Evolutionary conservation across 371 early-diverging fungal genomes (phyloP), one percentile per base, ranked within the genome.

Genomic region (Cokeromyces recurvatus): DNA sequence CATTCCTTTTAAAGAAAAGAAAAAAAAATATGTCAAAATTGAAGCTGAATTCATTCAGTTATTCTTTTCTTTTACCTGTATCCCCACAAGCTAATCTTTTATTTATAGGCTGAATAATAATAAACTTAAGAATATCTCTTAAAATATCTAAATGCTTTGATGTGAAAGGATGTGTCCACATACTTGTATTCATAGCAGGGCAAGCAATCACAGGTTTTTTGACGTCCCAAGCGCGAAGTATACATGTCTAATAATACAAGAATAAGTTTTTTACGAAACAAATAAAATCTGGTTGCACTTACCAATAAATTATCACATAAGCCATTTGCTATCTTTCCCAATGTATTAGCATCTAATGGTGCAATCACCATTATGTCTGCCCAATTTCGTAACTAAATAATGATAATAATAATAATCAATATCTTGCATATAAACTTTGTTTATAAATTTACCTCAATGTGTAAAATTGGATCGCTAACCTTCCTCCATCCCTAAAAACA

Each of bases 171-270:
- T 98, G 94, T 22, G 84, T 71, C 90, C 92, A 98, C 97, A 98
- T 97, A 67, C 84, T 78, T 9, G 96, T 95, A 57, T 98, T 98
- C 97, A 97, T 98, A 4, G 97, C 97, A 4, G 98, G 98, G 46
- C 89, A 89, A 5, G 88, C 79, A 15, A 94, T 41, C 10, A 63
- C 90, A 46, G 36, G 90, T 81, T 81, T 79, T 1, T 31, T 46
- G 27, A 69, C 63, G 55, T 94, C 89, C 96, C 97, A 96, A 1
- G 98, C 98, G 3, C 98, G 65, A 34, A 93, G 51, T 10, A 94
- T 76, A 53, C 94, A 94, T 2, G 98, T 97, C 89, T 90, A 51
- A 23, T 19, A 59, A 25, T 16, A 45, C n/a, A 32, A 42, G 23
- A 27, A 43, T 41, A 21, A 19, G 14, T 22, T 27, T 22, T 29